Percentiles rank a stretch among this genome's conserved stretches.
These are phyloP conservation scores for Fraxinus latifolia DNA, from an alignment of 305 asterid genomes.

Conservation along the genomic window DNA sequence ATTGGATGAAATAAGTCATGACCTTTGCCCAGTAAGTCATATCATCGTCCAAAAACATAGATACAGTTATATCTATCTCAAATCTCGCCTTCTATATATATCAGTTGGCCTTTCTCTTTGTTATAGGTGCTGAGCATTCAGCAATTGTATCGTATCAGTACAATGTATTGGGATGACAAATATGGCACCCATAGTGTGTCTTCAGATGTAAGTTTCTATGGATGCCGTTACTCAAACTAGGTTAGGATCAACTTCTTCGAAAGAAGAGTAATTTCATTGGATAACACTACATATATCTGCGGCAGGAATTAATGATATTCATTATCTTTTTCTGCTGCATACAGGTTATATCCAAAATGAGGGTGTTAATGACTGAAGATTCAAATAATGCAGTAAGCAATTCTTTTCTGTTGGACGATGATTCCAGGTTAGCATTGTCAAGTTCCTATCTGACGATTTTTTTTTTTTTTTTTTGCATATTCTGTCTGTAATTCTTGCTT, in stretches of 20 bases:
- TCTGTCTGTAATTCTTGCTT: not conserved
- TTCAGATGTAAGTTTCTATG: conserved; percentile 51
- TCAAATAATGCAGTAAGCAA: conserved; percentile 55
- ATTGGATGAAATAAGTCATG: conserved; percentile 50
- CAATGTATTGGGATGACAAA: conserved; percentile 74
- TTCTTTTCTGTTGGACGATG: conserved; percentile 63
- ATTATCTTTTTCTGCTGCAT: not conserved
- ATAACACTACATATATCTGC: conserved; percentile 11
- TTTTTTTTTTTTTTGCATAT: not conserved
- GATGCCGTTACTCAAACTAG: conserved; percentile 37
- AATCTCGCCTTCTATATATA: not conserved
- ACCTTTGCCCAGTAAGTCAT: conserved; percentile 52
- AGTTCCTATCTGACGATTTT: not conserved
- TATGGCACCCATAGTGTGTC: conserved; percentile 66
- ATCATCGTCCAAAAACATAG: not conserved
- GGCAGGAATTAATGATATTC: not conserved
- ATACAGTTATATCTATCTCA: not conserved
- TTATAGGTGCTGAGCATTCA: conserved; percentile 60
- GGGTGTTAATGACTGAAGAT: conserved; percentile 61
- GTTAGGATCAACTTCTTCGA: conserved; percentile 36
- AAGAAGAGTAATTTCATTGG: conserved; percentile 16
- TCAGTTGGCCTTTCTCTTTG: conserved; percentile 8
- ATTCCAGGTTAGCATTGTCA: conserved; percentile 47
- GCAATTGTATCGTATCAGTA: conserved; percentile 61
- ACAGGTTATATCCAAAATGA: conserved; percentile 65